Evolutionary conservation across 148 eudicot genomes (phyloP).

Genomic region (Camellia japonica): DNA sequence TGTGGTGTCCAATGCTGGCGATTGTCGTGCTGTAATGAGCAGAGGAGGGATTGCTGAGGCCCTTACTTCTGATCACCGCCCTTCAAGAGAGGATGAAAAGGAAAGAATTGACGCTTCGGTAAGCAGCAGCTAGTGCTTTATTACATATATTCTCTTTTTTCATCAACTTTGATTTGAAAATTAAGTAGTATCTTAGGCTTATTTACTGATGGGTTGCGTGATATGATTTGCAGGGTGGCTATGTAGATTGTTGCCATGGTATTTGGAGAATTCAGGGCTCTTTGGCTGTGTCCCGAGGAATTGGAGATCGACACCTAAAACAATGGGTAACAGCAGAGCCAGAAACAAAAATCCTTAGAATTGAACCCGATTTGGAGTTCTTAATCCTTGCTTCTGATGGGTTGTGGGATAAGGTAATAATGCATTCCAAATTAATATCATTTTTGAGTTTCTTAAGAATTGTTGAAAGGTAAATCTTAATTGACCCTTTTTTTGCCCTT

Average conservation of each 20-base stretch:
- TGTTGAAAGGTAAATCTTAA: background rate
- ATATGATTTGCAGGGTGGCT: slow-evolving; percentile 61
- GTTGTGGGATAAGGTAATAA: slow-evolving; percentile 71
- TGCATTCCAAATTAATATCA: slow-evolving; percentile 12
- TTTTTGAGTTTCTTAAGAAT: background rate
- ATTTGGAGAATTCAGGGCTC: slow-evolving; percentile 87
- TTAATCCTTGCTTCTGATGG: slow-evolving; percentile 91
- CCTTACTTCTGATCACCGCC: slow-evolving; percentile 73
- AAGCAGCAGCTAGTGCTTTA: slow-evolving; percentile 18
- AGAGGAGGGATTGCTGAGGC: slow-evolving; percentile 76
- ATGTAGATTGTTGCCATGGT: slow-evolving; percentile 70
- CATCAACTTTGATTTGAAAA: background rate
- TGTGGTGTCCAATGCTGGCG: slow-evolving; percentile 89
- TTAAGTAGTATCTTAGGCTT: background rate
- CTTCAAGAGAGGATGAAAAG: slow-evolving; percentile 76
- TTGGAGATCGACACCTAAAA: slow-evolving; percentile 73
- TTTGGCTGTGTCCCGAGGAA: slow-evolving; percentile 81
- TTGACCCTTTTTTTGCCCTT: background rate
- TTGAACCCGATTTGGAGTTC: slow-evolving; percentile 56
- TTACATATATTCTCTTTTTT: background rate
- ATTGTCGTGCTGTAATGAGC: slow-evolving; percentile 89
- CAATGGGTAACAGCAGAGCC: slow-evolving; percentile 83
- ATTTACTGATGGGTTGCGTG: slow-evolving; percentile 19
- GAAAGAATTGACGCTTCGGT: slow-evolving; percentile 63
- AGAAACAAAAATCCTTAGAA: slow-evolving; percentile 45